Base-by-base conservation (phyloP, 2,329 filamentous ascomycete genomes). In the Fusarium lyarnte region DNA sequence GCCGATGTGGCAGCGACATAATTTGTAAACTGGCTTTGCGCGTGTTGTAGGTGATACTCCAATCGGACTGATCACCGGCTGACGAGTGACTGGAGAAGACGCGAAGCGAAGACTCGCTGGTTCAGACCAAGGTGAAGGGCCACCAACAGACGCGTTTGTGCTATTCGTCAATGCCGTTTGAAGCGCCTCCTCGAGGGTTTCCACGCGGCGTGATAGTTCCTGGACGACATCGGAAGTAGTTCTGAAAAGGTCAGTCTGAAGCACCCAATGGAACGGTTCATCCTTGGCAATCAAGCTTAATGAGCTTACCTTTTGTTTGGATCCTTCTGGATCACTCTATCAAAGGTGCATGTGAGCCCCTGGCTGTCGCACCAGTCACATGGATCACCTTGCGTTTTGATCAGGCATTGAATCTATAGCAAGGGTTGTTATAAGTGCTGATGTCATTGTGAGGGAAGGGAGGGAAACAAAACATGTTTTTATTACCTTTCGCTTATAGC, bases 281-380 rank as follows among this genome's bases (percentile, higher is more conserved):
- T 5, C 23, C 41, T 47, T 57, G 53, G 39, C 33, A 33, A 33
- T 13, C 31, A 33, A 33, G 31, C 31, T 33, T 33, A 33, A 33
- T 8, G 33, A 33, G 33, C 6, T 47, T 57, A 76, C 74, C 70
- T 72, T 25, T 76, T 75, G 21, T 69, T 71, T 36, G 62, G 58
- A 19, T 67, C 72, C 39, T 71, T 74, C 10, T 66, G 69, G 42
- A 63, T 52, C 39, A 73, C 66, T 58, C 74, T 63, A n/a, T 75
- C 67, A 54, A 76, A 76, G 10, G 74, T 76, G 38, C 74, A 76
- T 11, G 67, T 46, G 23, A 75, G 47, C 43, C 58, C 61, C 25
- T 76, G 74, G 27, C 70, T 73, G 36, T 60, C 64, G 19, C 74
- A 76, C 74, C 74, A 76, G 54, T 76, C 71, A 43, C 74, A 76